These are phyloP conservation scores for Lentinula sp. DNA, from an alignment of 768 basidiomycete species.

Conservation along the genomic window DNA sequence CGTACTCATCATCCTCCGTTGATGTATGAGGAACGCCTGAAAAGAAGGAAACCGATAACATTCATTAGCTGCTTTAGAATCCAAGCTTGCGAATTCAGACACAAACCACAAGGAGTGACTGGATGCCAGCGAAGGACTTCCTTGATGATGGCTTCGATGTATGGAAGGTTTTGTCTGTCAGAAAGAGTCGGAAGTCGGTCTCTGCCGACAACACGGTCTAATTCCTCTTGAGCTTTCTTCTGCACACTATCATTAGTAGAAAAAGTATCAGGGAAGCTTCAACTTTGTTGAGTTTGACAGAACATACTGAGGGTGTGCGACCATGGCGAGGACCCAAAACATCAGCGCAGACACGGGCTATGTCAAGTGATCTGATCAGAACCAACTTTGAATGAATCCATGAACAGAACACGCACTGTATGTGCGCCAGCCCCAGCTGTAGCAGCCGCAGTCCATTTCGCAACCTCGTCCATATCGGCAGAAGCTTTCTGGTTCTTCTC, in stretches of 20 bases:
- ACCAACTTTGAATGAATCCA: background rate
- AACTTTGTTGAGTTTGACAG: conserved; percentile 21
- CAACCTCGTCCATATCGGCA: background rate
- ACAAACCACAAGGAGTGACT: background rate
- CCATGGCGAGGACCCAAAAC: background rate
- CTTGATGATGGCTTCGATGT: conserved; percentile 21
- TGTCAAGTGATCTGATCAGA: background rate
- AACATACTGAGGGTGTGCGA: conserved; percentile 2
- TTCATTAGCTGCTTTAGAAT: background rate
- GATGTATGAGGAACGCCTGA: conserved; percentile 20
- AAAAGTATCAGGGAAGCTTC: conserved; percentile 32
- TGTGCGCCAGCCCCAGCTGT: background rate
- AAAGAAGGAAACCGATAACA: background rate
- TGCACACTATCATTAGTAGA: conserved; percentile 22
- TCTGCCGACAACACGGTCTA: conserved; percentile 26
- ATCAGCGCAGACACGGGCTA: background rate
- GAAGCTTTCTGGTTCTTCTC: background rate
- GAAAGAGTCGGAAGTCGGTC: conserved; percentile 19
- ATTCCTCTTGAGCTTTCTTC: conserved; percentile 24
- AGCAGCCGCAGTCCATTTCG: conserved; percentile 1
- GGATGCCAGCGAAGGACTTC: conserved; percentile 13
- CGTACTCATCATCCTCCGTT: conserved; percentile 23
- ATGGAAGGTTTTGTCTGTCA: conserved; percentile 18
- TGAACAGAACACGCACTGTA: background rate
- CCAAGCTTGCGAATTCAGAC: background rate